A percentile compares a stretch with the other conserved stretches of the same genome.
These are phyloP conservation scores for Nannochloropsis salina DNA, from an alignment of 108 stramenopile genomes.

Conservation along the genomic window DNA sequence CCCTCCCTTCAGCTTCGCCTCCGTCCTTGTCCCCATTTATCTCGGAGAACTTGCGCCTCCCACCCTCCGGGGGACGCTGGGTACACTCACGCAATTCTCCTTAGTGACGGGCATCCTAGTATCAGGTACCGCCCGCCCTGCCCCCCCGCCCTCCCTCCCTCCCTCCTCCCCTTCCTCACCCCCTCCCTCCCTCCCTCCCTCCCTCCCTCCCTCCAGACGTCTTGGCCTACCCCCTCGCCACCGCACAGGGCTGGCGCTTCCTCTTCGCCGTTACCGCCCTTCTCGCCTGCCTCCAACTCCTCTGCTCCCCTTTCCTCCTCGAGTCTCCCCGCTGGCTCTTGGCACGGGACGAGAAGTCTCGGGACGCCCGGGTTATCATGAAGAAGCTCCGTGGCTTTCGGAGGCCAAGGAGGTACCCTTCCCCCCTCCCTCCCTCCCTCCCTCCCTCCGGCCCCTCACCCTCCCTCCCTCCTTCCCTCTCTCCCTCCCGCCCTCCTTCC, in stretches of 20 bases:
- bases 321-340: slow-evolving; percentile 70
- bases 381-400: slow-evolving; percentile 79
- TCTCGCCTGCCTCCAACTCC: slow-evolving; percentile 67
- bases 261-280: slow-evolving; percentile 73
- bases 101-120: slow-evolving; percentile 82
- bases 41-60: slow-evolving; percentile 87
- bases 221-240: slow-evolving; percentile 65
- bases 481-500: not conserved
- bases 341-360: slow-evolving; percentile 56
- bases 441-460: not conserved
- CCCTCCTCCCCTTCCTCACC: not conserved
- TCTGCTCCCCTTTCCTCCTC: slow-evolving; percentile 69
- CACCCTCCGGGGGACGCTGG: slow-evolving; percentile 82
- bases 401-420: slow-evolving; percentile 73
- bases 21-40: slow-evolving; percentile 89
- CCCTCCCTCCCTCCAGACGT: slow-evolving; percentile 49
- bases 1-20: slow-evolving; percentile 55
- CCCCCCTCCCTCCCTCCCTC: not conserved
- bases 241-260: slow-evolving; percentile 60
- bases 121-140: not conserved
- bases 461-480: not conserved
- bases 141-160: not conserved
- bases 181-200: not conserved
- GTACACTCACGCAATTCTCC: slow-evolving; percentile 92
- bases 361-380: slow-evolving; percentile 74